Evolutionary conservation across 495 filamentous ascomycete species (phyloP).

Genomic region (Neurospora intermedia): DNA sequence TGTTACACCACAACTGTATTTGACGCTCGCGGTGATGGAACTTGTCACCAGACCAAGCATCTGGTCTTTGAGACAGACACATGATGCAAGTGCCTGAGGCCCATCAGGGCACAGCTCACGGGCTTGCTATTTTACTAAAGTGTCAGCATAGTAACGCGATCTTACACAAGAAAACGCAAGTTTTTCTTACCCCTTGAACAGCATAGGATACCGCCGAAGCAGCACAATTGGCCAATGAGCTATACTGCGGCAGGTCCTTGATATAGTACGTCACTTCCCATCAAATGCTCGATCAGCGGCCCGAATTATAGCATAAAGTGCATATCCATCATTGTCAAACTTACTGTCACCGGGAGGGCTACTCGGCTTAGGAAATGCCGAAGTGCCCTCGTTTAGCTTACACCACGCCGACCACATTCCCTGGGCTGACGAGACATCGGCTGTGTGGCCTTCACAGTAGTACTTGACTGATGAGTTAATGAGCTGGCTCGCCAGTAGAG

Average conservation of each 20-base stretch:
- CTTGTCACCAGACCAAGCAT: constrained; percentile 28
- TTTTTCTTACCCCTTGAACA: constrained; percentile 24
- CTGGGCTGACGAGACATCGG: constrained; percentile 35
- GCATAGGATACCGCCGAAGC: constrained; percentile 29
- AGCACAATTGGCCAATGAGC: constrained; percentile 33
- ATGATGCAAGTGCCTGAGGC: constrained; percentile 35
- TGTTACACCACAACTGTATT: constrained; percentile 30
- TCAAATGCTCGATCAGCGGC: constrained; percentile 1
- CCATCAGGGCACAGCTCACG: constrained; percentile 29
- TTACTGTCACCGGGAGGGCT: constrained; percentile 35
- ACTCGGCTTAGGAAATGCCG: constrained; percentile 31
- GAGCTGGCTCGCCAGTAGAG: constrained; percentile 21
- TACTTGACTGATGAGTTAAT: constrained; percentile 33
- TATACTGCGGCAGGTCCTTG: constrained; percentile 35
- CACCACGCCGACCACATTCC: constrained; percentile 40
- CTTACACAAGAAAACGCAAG: not conserved
- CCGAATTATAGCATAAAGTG: not conserved
- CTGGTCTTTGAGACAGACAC: constrained; percentile 36
- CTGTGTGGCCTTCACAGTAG: constrained; percentile 27
- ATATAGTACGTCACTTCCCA: constrained; percentile 39
- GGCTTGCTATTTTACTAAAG: constrained; percentile 19
- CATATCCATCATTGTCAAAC: not conserved
- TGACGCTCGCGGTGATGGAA: constrained; percentile 28
- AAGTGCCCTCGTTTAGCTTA: constrained; percentile 33
- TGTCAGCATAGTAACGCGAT: constrained; percentile 2